Conservation (phyloP, 805 yeast genomes). For the Nakazawaea ishiwadae region DNA sequence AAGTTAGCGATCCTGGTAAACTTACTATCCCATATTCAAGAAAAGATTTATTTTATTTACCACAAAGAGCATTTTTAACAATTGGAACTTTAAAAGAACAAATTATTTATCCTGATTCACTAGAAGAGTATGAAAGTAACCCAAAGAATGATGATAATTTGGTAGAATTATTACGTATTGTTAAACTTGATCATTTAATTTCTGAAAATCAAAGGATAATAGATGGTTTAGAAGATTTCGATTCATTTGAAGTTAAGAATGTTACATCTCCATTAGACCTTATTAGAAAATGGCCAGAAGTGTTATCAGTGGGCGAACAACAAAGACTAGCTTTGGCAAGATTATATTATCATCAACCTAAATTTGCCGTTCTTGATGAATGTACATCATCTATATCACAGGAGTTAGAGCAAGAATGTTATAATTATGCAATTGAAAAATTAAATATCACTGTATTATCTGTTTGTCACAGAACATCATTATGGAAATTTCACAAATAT, state of each 20-base stretch:
- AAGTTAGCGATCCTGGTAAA: constrained; percentile 51
- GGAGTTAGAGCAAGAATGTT: constrained; percentile 86
- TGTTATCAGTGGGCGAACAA: constrained; percentile 86
- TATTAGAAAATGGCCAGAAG: constrained; percentile 81
- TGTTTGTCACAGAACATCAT: constrained; percentile 87
- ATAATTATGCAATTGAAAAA: constrained; percentile 65
- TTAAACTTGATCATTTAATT: constrained; percentile 57
- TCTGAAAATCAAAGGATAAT: constrained; percentile 29
- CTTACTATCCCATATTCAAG: constrained; percentile 61
- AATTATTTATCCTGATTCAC: constrained; percentile 79
- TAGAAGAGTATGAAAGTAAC: constrained; percentile 44
- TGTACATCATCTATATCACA: constrained; percentile 94
- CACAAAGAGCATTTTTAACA: constrained; percentile 87
- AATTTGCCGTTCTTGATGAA: constrained; percentile 92
- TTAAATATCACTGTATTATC: constrained; percentile 80
- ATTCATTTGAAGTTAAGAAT: neutral
- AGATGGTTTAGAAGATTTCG: constrained; percentile 2
- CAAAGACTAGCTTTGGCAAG: constrained; percentile 93
- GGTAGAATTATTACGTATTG: constrained; percentile 45
- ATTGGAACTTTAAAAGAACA: constrained; percentile 81
- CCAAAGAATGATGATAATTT: constrained; percentile 39
- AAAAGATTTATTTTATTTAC: constrained; percentile 77
- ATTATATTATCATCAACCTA: constrained; percentile 84
- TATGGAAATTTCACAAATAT: constrained; percentile 88
- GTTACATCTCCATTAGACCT: constrained; percentile 50